Evolutionary conservation across 2,329 filamentous ascomycete genomes (phyloP), one percentile per base, ranked within the genome.

Genomic region (Xylogone sp.): DNA sequence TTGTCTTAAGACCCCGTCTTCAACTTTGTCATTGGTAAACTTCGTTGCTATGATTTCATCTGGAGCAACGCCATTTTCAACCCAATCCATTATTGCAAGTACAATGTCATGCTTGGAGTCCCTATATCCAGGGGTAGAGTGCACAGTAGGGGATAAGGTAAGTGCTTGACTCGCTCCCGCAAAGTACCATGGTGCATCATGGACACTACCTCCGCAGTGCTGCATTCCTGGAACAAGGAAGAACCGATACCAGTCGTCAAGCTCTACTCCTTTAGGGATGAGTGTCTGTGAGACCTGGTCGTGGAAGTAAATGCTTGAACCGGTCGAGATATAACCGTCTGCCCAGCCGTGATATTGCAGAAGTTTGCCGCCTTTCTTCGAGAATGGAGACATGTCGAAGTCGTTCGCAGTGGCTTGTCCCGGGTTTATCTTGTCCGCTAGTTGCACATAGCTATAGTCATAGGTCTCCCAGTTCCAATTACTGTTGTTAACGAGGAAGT

Each of bases 401-500:
- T 59, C 53, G 21, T 45, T 48, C 2, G 57, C 53, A 21, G 51
- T 53, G 6, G 54, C 50, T 16, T 45, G 43, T 39, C 47, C 54
- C 16, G 50, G 55, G 43, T 59, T 53, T 3, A 54, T 39, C 2
- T 18, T 24, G 21, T 57, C 54, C 12, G 55, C 53, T 12, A 65
- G 63, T 10, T 62, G 66, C 6, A 65, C 65, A 50, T 71, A 66
- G 39, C 66, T 58, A 27, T 71, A 58, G 29, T 64, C 67, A 53
- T 73, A 69, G 22, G 63, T 69, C 13, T 66, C 57, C 20, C 63
- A 64, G 27, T 65, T 63, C 66, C 70, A 75, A n/a, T 57, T 60
- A 3, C 69, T 62, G 50, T 75, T 52, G 44, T 62, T 69, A 65
- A 72, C 73, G 45, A 78, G 63, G 16, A 63, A 75, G 55, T 75